A percentile compares a stretch with the other conserved stretches of the same genome.
These are phyloP conservation scores for Aspergillus egyptiacus DNA, from an alignment of 495 filamentous ascomycete species.

Conservation along the genomic window DNA sequence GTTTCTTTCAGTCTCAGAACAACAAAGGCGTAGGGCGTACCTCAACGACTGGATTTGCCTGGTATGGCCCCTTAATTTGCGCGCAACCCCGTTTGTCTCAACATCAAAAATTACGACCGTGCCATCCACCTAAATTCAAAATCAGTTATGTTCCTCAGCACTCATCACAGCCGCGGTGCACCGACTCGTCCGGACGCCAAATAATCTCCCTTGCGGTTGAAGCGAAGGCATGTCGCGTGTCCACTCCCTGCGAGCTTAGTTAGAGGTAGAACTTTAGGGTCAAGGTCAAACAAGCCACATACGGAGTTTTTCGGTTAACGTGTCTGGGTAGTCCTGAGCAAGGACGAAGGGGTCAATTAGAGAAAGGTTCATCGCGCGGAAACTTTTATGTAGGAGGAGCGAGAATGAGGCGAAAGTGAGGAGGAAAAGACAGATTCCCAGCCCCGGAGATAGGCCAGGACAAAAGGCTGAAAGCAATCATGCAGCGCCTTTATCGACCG, in stretches of 20 bases:
- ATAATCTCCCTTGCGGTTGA: slow-evolving; percentile 90
- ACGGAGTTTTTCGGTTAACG: slow-evolving; percentile 77
- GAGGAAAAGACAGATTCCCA: slow-evolving; percentile 13
- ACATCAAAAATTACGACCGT: slow-evolving; percentile 94
- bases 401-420: neutral
- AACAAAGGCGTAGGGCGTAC: slow-evolving; percentile 20
- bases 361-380: slow-evolving; percentile 62
- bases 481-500: slow-evolving; percentile 18
- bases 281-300: slow-evolving; percentile 22
- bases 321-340: slow-evolving; percentile 90
- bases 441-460: slow-evolving; percentile 31
- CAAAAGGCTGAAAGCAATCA: slow-evolving; percentile 22
- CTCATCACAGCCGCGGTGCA: slow-evolving; percentile 15
- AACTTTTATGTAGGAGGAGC: neutral
- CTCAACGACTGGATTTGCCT: slow-evolving; percentile 80
- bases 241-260: slow-evolving; percentile 44
- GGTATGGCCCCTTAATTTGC: slow-evolving; percentile 87
- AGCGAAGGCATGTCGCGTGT: slow-evolving; percentile 68
- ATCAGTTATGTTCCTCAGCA: neutral
- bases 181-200: slow-evolving; percentile 82
- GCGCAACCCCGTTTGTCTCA: slow-evolving; percentile 90
- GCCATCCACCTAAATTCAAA: slow-evolving; percentile 60
- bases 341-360: slow-evolving; percentile 78
- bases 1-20: neutral
- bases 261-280: neutral